Evolutionary conservation across 345 rosid genomes (phyloP), one percentile per base, ranked within the genome.

Genomic region (Populus deltoides): DNA sequence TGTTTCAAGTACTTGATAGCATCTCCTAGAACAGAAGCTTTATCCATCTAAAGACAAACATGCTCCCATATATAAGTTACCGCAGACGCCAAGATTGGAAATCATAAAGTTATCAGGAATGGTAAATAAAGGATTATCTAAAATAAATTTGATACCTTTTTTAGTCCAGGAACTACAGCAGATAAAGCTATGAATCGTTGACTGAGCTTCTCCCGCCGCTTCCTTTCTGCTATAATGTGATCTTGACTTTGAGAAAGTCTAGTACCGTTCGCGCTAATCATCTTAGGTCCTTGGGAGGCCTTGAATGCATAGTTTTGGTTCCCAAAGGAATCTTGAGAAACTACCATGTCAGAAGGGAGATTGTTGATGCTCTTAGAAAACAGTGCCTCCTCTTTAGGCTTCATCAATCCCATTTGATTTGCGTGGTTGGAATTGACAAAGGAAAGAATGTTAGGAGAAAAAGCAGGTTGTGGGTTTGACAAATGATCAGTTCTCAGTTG

Each of bases 11-110:
- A 92, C 87, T 90, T 90, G 68, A 90, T 78, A 8, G 98, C 87
- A 85, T 91, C 99, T 57, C 92, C 94, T 75, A 95, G 91, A 82
- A 95, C 98, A 24, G 99, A 93, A 84, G 94, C 96, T 80, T 95
- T 95, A 81, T 95, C 99, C 96, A 82, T 91, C 99, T 95, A 79
- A 38, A 68, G 31, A n/a, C 11, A 51, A 43, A 29, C 12, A 68
- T 31, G 35, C 70, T 47, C 66, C 33, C 27, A 65, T 36, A 59
- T 9, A 24, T 59, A n/a, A 59, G 65, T n/a, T 24, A 59, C 25
- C 27, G 29, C 7, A 59, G 65, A 59, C 22, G 18, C 49, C 71
- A 45, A 8, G 27, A 55, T 55, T 39, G 62, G n/a, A 16, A 8
- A 68, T 31, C 47, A 45, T n/a, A 24, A 24, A 59, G 65, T 25